Conservation (phyloP, 2,329 filamentous ascomycete genomes). For the Beauveria asiatica region DNA sequence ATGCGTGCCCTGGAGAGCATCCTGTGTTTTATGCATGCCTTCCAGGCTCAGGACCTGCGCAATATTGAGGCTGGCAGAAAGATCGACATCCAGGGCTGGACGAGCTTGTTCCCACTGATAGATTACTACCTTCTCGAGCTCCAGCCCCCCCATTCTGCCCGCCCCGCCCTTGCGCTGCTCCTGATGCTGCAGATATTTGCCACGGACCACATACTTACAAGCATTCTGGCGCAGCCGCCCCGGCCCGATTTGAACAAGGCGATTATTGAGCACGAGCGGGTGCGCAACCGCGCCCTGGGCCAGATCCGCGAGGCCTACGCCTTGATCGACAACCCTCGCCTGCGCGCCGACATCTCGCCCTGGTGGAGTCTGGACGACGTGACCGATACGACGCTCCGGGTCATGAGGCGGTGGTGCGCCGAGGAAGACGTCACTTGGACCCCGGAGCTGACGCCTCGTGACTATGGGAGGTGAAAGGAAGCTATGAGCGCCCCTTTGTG, state of each 20-base stretch:
- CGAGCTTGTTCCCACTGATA: conserved; percentile 37
- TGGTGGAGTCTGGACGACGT: conserved; percentile 39
- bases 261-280: conserved; percentile 20
- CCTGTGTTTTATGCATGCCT: conserved; percentile 44
- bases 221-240: conserved; percentile 19
- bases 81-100: conserved; percentile 34
- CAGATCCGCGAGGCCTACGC: conserved; percentile 24
- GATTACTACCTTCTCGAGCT: conserved; percentile 31
- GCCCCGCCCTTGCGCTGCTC: conserved; percentile 33
- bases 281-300: conserved; percentile 20
- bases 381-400: conserved; percentile 27
- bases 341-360: conserved; percentile 26
- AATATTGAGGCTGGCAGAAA: conserved; percentile 32
- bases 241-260: conserved; percentile 13
- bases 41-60: conserved; percentile 38
- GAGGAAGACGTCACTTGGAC: conserved; percentile 38
- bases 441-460: conserved; percentile 24
- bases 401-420: conserved; percentile 36
- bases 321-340: conserved; percentile 20
- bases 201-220: conserved; percentile 37
- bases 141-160: conserved; percentile 23
- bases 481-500: not conserved
- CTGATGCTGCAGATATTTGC: conserved; percentile 36
- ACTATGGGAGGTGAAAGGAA: conserved; percentile 2
- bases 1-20: conserved; percentile 41